These are phyloP conservation scores for Venturia oleaginea DNA, from an alignment of 2,329 filamentous ascomycete species.

Conservation along the genomic window DNA sequence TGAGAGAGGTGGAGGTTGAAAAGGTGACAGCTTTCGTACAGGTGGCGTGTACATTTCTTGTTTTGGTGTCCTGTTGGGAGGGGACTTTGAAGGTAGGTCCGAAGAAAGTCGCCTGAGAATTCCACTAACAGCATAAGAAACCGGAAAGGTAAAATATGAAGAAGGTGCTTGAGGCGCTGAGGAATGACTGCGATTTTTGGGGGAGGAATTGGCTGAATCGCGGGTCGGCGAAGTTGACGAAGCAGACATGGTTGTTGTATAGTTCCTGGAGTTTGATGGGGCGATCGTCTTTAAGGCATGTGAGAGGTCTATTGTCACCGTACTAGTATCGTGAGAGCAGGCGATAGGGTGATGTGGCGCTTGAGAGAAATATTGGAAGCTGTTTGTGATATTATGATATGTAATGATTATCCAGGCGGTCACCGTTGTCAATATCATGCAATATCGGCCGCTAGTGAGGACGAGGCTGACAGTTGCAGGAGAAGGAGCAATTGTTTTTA, in stretches of 20 bases:
- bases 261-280: not conserved
- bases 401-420: not conserved
- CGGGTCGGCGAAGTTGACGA: not conserved
- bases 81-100: constrained; percentile 22
- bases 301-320: not conserved
- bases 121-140: constrained; percentile 39
- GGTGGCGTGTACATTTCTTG: constrained; percentile 31
- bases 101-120: constrained; percentile 38
- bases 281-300: not conserved
- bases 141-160: constrained; percentile 41
- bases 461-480: constrained; percentile 2
- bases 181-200: not conserved
- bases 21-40: constrained; percentile 61
- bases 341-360: not conserved
- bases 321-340: not conserved
- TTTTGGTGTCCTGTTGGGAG: not conserved
- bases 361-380: not conserved
- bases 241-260: constrained; percentile 1
- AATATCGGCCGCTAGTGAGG: not conserved
- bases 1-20: constrained; percentile 81
- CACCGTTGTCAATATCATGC: not conserved
- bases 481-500: not conserved
- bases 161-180: constrained; percentile 19
- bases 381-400: not conserved
- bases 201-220: not conserved